Evolutionary conservation across 768 basidiomycete species (phyloP).

Genomic region (Lyophyllum decastes): DNA sequence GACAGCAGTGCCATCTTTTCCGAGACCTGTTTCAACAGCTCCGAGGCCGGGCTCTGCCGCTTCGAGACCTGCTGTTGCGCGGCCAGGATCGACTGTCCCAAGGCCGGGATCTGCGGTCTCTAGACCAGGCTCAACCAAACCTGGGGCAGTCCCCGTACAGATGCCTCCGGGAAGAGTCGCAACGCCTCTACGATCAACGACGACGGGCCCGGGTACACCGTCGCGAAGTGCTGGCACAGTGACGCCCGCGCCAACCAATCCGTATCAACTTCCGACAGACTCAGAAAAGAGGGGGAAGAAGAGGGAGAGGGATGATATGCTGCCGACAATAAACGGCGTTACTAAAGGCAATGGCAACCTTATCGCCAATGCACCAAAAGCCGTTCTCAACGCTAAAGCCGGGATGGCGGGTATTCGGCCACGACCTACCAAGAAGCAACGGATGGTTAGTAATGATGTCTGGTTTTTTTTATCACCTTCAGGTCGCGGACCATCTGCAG

Average conservation of each 20-base stretch:
- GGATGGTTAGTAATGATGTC: conserved; percentile 53
- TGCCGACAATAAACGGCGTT: conserved; percentile 27
- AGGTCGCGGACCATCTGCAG: background rate
- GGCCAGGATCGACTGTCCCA: conserved; percentile 22
- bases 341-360: conserved; percentile 19
- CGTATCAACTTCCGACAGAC: conserved; percentile 9
- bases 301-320: conserved; percentile 39
- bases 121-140: conserved; percentile 21
- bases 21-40: conserved; percentile 24
- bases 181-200: conserved; percentile 17
- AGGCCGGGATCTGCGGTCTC: conserved; percentile 26
- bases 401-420: conserved; percentile 60
- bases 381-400: conserved; percentile 54
- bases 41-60: conserved; percentile 19
- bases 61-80: conserved; percentile 18
- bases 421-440: conserved; percentile 74
- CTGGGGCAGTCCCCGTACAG: conserved; percentile 20
- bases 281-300: conserved; percentile 39
- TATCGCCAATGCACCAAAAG: conserved; percentile 26
- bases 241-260: conserved; percentile 31
- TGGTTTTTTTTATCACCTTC: conserved; percentile 12
- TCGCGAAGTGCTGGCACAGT: conserved; percentile 25
- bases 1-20: conserved; percentile 15
- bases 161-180: conserved; percentile 19
- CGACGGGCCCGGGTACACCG: conserved; percentile 16